A percentile compares a stretch with the other conserved stretches of the same genome.
Evolutionary conservation across 164 flowering plant genomes (phyloP).

Genomic region (Euptelea pleiosperma): DNA sequence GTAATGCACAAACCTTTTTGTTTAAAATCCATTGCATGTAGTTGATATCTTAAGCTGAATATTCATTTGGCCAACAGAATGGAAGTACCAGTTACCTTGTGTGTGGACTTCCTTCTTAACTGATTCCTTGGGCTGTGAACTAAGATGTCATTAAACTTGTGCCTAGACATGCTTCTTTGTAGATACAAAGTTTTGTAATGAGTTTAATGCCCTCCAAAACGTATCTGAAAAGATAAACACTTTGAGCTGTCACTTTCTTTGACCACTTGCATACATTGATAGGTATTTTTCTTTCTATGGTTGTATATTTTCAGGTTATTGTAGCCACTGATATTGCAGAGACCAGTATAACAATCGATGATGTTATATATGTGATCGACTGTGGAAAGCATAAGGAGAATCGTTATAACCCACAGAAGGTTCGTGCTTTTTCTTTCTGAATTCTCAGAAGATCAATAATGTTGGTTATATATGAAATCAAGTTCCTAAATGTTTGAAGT

Average conservation of each 20-base stretch:
- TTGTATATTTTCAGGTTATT: constrained; percentile 53
- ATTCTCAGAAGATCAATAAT: background rate
- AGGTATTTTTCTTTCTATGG: constrained; percentile 1
- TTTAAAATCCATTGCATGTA: too few relatives aligned
- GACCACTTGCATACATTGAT: background rate
- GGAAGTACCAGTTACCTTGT: background rate
- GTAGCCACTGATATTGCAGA: constrained; percentile 94
- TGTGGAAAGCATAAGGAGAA: constrained; percentile 93
- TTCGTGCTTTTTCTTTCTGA: constrained; percentile 26
- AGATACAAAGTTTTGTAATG: background rate
- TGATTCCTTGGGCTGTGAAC: background rate
- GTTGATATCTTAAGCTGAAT: too few relatives aligned
- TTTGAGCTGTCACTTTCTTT: background rate
- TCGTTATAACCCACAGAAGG: constrained; percentile 88
- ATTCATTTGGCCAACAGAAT: too few relatives aligned
- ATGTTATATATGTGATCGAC: constrained; percentile 88
- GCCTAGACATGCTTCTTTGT: background rate
- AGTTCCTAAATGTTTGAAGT: too few relatives aligned
- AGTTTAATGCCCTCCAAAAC: too few relatives aligned
- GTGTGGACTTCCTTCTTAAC: background rate
- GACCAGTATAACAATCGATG: constrained; percentile 93
- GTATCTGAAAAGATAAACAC: background rate
- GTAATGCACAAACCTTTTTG: too few relatives aligned
- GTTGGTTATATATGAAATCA: background rate
- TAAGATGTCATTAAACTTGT: background rate